Evolutionary conservation across 768 basidiomycete genomes (phyloP), one percentile per base, ranked within the genome.

Genomic region (Tulasnella sp.): DNA sequence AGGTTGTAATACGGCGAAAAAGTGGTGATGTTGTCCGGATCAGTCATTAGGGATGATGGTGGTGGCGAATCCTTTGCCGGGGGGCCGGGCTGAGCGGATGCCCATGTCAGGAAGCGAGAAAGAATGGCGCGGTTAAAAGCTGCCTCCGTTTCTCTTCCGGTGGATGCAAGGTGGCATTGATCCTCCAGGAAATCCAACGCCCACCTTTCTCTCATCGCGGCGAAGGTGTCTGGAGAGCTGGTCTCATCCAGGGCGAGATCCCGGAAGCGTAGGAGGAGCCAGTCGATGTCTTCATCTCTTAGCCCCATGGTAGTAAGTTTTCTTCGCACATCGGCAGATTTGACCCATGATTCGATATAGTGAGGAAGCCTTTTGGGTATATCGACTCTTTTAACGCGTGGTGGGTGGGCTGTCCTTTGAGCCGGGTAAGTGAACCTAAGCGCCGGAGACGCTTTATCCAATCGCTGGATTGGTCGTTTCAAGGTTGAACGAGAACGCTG

Each of bases 1-100:
- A 80, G 80, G 27, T 56, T 56, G 40, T 36, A 24, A 36, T 44
- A 48, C 56, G 62, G 80, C 27, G 80, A 68, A 38, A 71, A 78
- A 5, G 62, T 24, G 40, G 31, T 48, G 71, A 71, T 42, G 71
- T 71, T 68, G 62, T 78, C 77, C 6, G 62, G 62, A 52, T 16
- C 36, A 6, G 27, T 24, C 39, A 21, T n/a, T 46, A 39, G 44
- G n/a, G 75, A 76, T 24, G n/a, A n/a, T 21, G 46, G 16, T 44
- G 75, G 34, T 72, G 68, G 58, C 8, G 56, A 42, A 27, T 68
- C 62, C 9, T 68, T 68, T 31, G 31, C 27, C 27, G 62, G 62
- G 16, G 62, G 62, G 31, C 62, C 62, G 27, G 77, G 77, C 27
- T 78, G 77, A 31, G 62, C 34, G 56, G 62, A 38, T 42, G 68